Evolutionary conservation across 352 stramenopile species (phyloP).

Genomic region (Plasmopara viticola): DNA sequence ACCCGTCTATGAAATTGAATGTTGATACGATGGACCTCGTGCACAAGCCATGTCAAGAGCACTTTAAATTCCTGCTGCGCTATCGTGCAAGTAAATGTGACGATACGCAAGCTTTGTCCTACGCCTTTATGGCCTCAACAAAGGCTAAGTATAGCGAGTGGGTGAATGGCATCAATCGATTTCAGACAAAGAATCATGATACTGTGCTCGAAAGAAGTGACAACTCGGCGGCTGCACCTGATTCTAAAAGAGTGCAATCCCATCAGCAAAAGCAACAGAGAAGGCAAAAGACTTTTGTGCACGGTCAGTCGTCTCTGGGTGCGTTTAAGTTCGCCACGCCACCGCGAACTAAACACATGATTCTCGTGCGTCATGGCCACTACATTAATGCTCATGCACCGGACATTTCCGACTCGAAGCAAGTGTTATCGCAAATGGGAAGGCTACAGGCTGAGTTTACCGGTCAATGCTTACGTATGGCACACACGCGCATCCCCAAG

Average conservation of each 20-base stretch:
- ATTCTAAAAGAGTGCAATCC: slow-evolving; percentile 1
- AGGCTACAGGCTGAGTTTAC: slow-evolving; percentile 64
- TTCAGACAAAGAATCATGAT: slow-evolving; percentile 6
- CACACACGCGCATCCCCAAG: slow-evolving; percentile 45
- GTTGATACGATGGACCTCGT: slow-evolving; percentile 35
- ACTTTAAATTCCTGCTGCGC: slow-evolving; percentile 37
- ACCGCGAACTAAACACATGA: slow-evolving; percentile 63
- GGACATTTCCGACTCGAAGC: slow-evolving; percentile 46
- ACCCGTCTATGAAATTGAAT: slow-evolving; percentile 29
- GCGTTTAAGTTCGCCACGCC: slow-evolving; percentile 47
- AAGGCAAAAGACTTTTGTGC: slow-evolving; percentile 1
- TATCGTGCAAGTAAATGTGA: slow-evolving; percentile 9
- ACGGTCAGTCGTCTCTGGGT: slow-evolving; percentile 23
- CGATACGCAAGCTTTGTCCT: slow-evolving; percentile 19
- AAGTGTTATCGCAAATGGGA: slow-evolving; percentile 79
- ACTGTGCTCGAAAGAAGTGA: background rate
- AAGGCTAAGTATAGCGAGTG: slow-evolving; percentile 28
- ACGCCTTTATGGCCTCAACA: slow-evolving; percentile 30
- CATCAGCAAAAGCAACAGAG: slow-evolving; percentile 1
- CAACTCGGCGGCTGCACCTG: background rate
- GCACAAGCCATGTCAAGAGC: slow-evolving; percentile 23
- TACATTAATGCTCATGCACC: slow-evolving; percentile 75
- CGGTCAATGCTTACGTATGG: slow-evolving; percentile 55
- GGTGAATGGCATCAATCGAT: slow-evolving; percentile 30
- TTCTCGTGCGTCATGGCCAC: slow-evolving; percentile 73